phyloP scores from a whole-genome alignment of 257 asterid genomes.

The Plantago elongata region DNA sequence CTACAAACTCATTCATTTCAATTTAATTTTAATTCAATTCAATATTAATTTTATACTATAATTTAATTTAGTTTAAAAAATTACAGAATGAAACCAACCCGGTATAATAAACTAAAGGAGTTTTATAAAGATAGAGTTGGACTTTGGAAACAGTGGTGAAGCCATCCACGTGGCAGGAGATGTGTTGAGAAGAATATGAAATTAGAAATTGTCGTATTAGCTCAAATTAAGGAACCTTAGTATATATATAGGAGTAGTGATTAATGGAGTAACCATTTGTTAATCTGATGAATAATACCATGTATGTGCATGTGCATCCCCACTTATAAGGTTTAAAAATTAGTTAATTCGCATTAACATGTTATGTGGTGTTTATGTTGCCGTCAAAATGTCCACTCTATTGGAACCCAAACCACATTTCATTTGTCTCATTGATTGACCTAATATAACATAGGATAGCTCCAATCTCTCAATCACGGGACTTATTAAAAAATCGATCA shows the following conservation, averaged over 20 bases:
- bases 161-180: constrained; percentile 11
- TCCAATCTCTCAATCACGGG: constrained; percentile 38
- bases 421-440: constrained; percentile 58
- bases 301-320: constrained; percentile 62
- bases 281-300: constrained; percentile 15
- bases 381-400: constrained; percentile 59
- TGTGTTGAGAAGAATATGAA: constrained; percentile 3
- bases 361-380: constrained; percentile 64
- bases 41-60: too few species aligned
- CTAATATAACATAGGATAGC: too few species aligned
- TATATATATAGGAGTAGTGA: too few species aligned
- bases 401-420: constrained; percentile 44
- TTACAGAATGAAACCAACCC: too few species aligned
- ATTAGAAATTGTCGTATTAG: constrained; percentile 26
- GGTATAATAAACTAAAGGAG: too few species aligned
- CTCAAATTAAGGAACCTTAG: constrained; percentile 18
- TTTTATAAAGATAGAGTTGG: not conserved
- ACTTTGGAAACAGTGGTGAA: not conserved
- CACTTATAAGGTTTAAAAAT: constrained; percentile 16
- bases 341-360: constrained; percentile 29
- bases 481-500: constrained; percentile 13
- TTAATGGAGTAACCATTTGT: too few species aligned
- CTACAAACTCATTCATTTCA: too few species aligned
- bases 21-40: too few species aligned
- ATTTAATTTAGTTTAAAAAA: too few species aligned